These are phyloP conservation scores for Dissoconium aciculare DNA, from an alignment of 2,329 filamentous ascomycete genomes.

Conservation along the genomic window DNA sequence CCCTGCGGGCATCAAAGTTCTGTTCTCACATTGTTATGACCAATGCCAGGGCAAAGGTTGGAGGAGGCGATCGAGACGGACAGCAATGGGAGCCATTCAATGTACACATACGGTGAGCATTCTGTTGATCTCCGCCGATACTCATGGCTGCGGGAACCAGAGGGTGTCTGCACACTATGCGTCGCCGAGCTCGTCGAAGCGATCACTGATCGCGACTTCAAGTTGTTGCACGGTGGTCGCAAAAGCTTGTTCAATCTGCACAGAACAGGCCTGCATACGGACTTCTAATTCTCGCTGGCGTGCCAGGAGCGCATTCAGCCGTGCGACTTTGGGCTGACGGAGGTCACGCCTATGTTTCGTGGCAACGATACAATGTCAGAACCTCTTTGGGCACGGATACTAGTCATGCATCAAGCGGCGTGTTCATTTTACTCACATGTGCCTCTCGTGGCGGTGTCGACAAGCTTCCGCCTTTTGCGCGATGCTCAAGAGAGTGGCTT, in stretches of 20 bases:
- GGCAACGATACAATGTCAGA: too few relatives aligned
- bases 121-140: too few relatives aligned
- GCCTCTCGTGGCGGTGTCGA: not conserved
- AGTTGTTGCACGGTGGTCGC: conserved; percentile 10
- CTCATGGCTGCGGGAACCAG: too few relatives aligned
- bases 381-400: too few relatives aligned
- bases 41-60: too few relatives aligned
- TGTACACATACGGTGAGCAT: too few relatives aligned
- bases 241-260: conserved; percentile 7
- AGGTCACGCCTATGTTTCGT: conserved; percentile 3
- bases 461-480: not conserved
- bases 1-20: too few relatives aligned
- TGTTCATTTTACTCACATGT: conserved; percentile 1
- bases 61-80: too few relatives aligned
- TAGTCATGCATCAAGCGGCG: too few relatives aligned
- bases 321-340: conserved; percentile 12
- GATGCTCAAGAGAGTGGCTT: not conserved
- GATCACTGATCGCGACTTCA: conserved; percentile 10
- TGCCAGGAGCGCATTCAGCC: conserved; percentile 12
- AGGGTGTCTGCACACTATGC: too few relatives aligned
- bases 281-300: conserved; percentile 10
- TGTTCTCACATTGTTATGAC: too few relatives aligned
- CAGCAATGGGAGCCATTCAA: too few relatives aligned
- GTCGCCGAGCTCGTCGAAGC: conserved; percentile 6
- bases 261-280: conserved; percentile 7